Percentiles rank a stretch among this genome's conserved stretches.
phyloP scores from a whole-genome alignment of 257 asterid species.

The Lycium barbarum region DNA sequence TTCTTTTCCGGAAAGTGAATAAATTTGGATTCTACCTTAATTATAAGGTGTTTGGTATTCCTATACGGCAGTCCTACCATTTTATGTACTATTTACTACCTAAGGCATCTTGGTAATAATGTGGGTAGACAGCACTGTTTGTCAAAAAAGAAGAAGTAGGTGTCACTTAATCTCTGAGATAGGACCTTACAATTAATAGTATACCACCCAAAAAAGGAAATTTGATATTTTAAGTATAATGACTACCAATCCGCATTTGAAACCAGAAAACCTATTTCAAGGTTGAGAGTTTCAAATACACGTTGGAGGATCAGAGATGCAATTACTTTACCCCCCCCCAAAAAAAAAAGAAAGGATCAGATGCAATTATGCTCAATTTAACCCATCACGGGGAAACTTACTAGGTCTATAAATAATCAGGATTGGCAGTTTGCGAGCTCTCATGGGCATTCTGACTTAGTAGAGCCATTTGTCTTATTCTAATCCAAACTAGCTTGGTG shows the following conservation, averaged over 20 bases:
- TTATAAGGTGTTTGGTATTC: not conserved
- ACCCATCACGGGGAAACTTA: not conserved
- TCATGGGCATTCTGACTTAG: not conserved
- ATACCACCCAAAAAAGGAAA: not conserved
- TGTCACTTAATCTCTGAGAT: not conserved
- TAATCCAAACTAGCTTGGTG: not conserved
- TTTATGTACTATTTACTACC: not conserved
- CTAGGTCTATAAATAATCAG: not conserved
- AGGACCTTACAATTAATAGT: not conserved
- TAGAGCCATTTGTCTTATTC: not conserved
- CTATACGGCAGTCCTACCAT: not conserved
- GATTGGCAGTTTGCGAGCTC: not conserved
- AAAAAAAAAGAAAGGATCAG: too few relatives aligned
- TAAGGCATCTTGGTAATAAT: not conserved
- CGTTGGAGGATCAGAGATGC: not conserved
- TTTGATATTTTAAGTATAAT: too few relatives aligned
- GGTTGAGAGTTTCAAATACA: not conserved
- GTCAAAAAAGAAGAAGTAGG: too few relatives aligned
- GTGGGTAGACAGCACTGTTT: too few relatives aligned
- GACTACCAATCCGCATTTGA: not conserved
- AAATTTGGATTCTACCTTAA: not conserved
- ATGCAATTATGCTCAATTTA: not conserved
- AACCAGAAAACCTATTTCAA: not conserved
- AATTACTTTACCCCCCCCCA: not conserved
- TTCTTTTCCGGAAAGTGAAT: not conserved